phyloP scores from a whole-genome alignment of 78 protist genomes.

The Dictyostelium citrinum region DNA sequence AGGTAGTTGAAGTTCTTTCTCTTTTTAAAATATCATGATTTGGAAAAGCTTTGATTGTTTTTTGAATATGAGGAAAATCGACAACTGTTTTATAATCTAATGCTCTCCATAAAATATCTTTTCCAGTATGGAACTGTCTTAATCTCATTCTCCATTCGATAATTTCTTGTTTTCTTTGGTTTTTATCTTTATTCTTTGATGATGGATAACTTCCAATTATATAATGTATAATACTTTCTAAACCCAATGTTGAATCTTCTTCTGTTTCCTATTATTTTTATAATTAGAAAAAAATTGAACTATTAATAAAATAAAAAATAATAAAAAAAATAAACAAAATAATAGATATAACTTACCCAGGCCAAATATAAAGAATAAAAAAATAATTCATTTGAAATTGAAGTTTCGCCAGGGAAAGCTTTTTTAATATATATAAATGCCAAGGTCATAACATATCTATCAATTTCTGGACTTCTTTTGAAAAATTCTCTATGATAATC shows the following conservation, averaged over 20 bases:
- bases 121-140: slow-evolving; percentile 62
- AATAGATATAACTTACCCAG: slow-evolving; percentile 26
- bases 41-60: slow-evolving; percentile 42
- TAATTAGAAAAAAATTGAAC: not conserved
- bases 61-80: slow-evolving; percentile 19
- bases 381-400: slow-evolving; percentile 38
- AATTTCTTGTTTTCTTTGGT: slow-evolving; percentile 72
- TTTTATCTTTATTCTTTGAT: slow-evolving; percentile 58
- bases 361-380: slow-evolving; percentile 67
- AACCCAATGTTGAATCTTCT: slow-evolving; percentile 67
- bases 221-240: slow-evolving; percentile 69
- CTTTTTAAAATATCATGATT: slow-evolving; percentile 58
- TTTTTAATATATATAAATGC: slow-evolving; percentile 22
- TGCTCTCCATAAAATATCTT: slow-evolving; percentile 70
- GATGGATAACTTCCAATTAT: slow-evolving; percentile 77
- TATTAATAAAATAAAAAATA: not conserved
- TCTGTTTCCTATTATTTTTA: slow-evolving; percentile 47
- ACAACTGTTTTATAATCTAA: slow-evolving; percentile 52
- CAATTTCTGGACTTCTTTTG: slow-evolving; percentile 60
- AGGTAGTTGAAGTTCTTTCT: slow-evolving; percentile 43
- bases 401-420: slow-evolving; percentile 43
- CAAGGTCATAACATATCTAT: slow-evolving; percentile 30
- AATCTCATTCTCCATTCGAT: slow-evolving; percentile 73
- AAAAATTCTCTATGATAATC: slow-evolving; percentile 53
- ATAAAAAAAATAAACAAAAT: not conserved